Evolutionary conservation across 2,329 filamentous ascomycete genomes (phyloP).

Genomic region (Tetracladium maxilliforme): DNA sequence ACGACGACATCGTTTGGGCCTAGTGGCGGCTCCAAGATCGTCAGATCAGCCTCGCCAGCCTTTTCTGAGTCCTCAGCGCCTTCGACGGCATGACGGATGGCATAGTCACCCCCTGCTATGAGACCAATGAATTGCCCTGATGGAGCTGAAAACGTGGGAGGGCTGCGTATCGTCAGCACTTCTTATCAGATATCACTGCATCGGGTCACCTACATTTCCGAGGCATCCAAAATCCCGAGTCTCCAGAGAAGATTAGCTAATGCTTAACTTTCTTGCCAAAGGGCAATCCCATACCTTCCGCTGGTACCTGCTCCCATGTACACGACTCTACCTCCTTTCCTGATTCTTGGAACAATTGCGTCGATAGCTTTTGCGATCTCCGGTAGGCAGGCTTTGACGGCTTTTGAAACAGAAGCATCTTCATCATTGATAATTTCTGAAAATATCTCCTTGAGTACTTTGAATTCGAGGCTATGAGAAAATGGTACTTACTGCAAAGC

Average conservation of each 20-base stretch:
- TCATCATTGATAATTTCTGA: constrained; percentile 20
- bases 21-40: constrained; percentile 12
- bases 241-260: constrained; percentile 7
- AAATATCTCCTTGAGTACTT: too few relatives aligned
- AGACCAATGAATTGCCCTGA: constrained; percentile 21
- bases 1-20: constrained; percentile 19
- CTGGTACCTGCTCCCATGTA: constrained; percentile 28
- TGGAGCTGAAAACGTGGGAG: constrained; percentile 22
- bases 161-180: too few relatives aligned
- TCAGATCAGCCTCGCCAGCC: constrained; percentile 15
- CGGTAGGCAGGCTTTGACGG: constrained; percentile 15
- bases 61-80: constrained; percentile 22
- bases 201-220: too few relatives aligned
- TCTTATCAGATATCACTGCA: too few relatives aligned
- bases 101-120: constrained; percentile 24
- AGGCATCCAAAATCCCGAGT: constrained; percentile 23
- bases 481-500: too few relatives aligned
- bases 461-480: too few relatives aligned
- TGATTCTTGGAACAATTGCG: constrained; percentile 13
- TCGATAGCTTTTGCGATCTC: constrained; percentile 19
- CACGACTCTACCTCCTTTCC: constrained; percentile 17
- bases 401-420: constrained; percentile 16
- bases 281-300: constrained; percentile 20
- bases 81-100: constrained; percentile 22
- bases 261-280: not conserved